A percentile compares a stretch with the other conserved stretches of the same genome.
Conservation (phyloP, 2,329 filamentous ascomycete genomes). For the Penicillium griseofulvum region DNA sequence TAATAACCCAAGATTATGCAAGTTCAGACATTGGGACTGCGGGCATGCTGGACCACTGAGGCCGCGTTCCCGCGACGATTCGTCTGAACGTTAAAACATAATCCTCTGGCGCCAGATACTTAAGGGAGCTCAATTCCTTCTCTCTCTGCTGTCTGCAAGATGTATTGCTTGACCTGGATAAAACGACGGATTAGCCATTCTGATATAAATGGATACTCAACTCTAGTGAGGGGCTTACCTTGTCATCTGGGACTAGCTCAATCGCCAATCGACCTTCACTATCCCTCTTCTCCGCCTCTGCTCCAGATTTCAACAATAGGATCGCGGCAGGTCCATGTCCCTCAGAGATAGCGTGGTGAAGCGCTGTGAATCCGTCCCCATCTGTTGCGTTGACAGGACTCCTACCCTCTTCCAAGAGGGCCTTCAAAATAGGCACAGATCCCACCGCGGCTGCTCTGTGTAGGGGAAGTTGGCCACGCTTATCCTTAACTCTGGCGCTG, state of each 20-base stretch:
- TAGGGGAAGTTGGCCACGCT: constrained; percentile 81
- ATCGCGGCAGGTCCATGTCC: constrained; percentile 78
- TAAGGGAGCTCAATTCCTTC: constrained; percentile 71
- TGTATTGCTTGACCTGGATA: constrained; percentile 68
- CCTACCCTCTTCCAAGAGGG: constrained; percentile 69
- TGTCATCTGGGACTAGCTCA: constrained; percentile 80
- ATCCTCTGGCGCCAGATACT: not conserved
- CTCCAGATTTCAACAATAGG: constrained; percentile 76
- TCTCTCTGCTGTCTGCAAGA: constrained; percentile 72
- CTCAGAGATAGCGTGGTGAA: constrained; percentile 70
- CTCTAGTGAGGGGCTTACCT: constrained; percentile 53
- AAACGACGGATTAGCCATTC: constrained; percentile 3
- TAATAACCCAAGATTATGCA: not conserved
- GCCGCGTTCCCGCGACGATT: not conserved
- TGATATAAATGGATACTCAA: not conserved
- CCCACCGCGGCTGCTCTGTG: constrained; percentile 91
- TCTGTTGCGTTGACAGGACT: constrained; percentile 85
- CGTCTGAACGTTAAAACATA: not conserved
- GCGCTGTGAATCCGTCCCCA: constrained; percentile 75
- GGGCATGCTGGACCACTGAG: constrained; percentile 12
- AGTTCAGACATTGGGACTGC: constrained; percentile 5
- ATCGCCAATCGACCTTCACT: constrained; percentile 68
- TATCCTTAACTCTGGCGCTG: constrained; percentile 77
- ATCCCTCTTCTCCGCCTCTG: constrained; percentile 76
- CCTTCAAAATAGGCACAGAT: constrained; percentile 78